Conservation (phyloP, 768 basidiomycete species). For the Boletus rubropictus region DNA sequence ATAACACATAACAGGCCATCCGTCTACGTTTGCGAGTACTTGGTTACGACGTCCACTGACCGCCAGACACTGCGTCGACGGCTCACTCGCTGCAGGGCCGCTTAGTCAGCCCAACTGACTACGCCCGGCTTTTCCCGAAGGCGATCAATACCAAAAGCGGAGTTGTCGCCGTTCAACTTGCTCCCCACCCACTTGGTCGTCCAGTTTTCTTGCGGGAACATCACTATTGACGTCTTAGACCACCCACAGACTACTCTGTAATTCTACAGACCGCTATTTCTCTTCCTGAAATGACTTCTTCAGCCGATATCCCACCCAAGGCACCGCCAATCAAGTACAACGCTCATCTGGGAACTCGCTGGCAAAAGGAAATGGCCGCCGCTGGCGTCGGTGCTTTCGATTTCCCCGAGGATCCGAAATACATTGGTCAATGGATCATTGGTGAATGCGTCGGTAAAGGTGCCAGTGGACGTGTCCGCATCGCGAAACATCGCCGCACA, state of each 20-base stretch:
- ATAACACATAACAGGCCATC: not conserved
- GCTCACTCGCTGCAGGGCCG: too few relatives aligned
- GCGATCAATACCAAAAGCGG: not conserved
- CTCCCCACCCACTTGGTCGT: not conserved
- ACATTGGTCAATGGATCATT: constrained; percentile 87
- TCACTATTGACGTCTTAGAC: constrained; percentile 8
- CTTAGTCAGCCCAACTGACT: not conserved
- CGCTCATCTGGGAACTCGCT: constrained; percentile 71
- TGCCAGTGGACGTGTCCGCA: constrained; percentile 89
- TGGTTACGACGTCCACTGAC: not conserved
- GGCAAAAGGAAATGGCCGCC: constrained; percentile 83
- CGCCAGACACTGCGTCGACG: not conserved
- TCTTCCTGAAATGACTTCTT: constrained; percentile 22
- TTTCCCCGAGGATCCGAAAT: constrained; percentile 76
- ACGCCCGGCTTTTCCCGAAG: not conserved
- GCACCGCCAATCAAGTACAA: constrained; percentile 68
- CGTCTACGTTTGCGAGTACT: not conserved
- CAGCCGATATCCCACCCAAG: constrained; percentile 53
- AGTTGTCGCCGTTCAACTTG: not conserved
- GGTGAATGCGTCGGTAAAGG: constrained; percentile 94
- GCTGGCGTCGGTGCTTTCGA: constrained; percentile 73
- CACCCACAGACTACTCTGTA: constrained; percentile 12
- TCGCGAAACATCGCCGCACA: constrained; percentile 80
- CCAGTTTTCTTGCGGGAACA: not conserved
- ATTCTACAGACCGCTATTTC: too few relatives aligned